A percentile compares a stretch with the other conserved stretches of the same genome.
These are phyloP conservation scores for Capsicum chinense DNA, from an alignment of 257 asterid species.

Conservation along the genomic window DNA sequence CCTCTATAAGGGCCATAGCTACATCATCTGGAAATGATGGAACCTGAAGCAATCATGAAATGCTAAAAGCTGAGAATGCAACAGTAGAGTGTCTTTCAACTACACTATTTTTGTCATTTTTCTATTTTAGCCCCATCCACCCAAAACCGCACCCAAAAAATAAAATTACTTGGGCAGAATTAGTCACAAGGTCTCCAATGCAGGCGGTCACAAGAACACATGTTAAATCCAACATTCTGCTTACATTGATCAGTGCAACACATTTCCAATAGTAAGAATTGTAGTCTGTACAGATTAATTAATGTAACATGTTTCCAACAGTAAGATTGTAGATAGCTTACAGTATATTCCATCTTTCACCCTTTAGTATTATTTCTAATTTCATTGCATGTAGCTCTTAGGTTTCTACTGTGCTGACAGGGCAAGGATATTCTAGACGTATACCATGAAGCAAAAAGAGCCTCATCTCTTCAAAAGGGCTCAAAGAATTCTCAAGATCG, in stretches of 20 bases:
- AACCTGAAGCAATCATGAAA: constrained; percentile 56
- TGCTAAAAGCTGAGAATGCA: constrained; percentile 25
- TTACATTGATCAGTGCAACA: neutral
- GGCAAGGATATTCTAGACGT: too few relatives aligned
- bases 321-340: neutral
- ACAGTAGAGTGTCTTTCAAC: neutral
- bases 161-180: neutral
- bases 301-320: neutral
- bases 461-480: too few relatives aligned
- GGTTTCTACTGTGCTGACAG: too few relatives aligned
- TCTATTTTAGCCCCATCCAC: too few relatives aligned
- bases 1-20: constrained; percentile 97
- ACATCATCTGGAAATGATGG: constrained; percentile 99
- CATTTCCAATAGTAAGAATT: neutral
- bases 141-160: neutral
- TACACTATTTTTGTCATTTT: too few relatives aligned
- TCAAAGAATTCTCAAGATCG: neutral
- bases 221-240: neutral
- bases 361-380: neutral
- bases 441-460: too few relatives aligned
- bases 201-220: neutral
- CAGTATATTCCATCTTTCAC: neutral
- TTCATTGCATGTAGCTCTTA: neutral
- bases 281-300: neutral
- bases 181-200: neutral